A percentile compares a stretch with the other conserved stretches of the same genome.
phyloP scores from a whole-genome alignment of 2,329 filamentous ascomycete species.

The Cadophora malorum region DNA sequence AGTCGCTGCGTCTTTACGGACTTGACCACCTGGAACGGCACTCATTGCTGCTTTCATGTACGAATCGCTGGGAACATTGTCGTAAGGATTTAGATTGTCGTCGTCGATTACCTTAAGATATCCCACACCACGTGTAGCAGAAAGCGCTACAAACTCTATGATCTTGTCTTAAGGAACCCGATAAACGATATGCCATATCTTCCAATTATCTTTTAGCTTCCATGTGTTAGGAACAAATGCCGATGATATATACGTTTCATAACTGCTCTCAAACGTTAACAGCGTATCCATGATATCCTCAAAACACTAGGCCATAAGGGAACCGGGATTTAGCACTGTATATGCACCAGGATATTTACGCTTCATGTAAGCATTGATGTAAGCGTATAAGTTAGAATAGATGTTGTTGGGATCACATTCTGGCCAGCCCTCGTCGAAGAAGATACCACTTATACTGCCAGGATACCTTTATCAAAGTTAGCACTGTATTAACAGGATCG shows the following conservation, averaged over 20 bases:
- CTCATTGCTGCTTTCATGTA: conserved; percentile 25
- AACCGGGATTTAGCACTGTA: conserved; percentile 40
- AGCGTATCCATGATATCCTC: conserved; percentile 46
- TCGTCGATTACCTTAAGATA: conserved; percentile 13
- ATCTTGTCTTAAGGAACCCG: conserved; percentile 35
- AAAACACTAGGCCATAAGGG: conserved; percentile 40
- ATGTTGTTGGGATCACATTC: conserved; percentile 41
- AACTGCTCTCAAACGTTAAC: conserved; percentile 43
- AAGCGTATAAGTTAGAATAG: conserved; percentile 42
- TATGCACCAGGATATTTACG: conserved; percentile 36
- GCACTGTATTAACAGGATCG: too few species aligned
- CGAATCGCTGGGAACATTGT: conserved; percentile 24
- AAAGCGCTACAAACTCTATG: conserved; percentile 10
- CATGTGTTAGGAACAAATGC: conserved; percentile 40
- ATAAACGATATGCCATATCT: conserved; percentile 47
- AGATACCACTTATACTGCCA: conserved; percentile 44
- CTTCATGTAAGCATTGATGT: conserved; percentile 40
- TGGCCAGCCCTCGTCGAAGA: conserved; percentile 45
- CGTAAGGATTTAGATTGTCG: conserved; percentile 24
- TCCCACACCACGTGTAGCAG: background rate
- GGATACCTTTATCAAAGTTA: too few species aligned
- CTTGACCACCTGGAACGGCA: conserved; percentile 21
- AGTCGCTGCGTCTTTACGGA: conserved; percentile 10
- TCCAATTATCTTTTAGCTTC: conserved; percentile 42
- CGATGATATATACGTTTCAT: conserved; percentile 38